phyloP scores from a whole-genome alignment of 2,329 filamentous ascomycete species.

The Fusarium nelsonii region DNA sequence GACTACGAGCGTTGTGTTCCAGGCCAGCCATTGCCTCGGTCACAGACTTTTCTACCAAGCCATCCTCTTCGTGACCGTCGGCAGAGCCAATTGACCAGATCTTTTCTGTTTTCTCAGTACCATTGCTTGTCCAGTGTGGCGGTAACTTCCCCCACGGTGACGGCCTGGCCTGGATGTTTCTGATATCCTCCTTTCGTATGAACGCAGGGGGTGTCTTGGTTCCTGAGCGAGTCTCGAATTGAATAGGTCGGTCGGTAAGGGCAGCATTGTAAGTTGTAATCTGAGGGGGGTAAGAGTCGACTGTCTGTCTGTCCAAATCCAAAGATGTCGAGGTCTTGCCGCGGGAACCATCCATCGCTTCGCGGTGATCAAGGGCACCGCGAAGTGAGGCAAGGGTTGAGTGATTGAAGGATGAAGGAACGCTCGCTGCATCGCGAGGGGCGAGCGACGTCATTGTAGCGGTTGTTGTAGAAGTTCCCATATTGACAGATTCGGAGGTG shows the following conservation, averaged over 20 bases:
- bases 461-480: constrained; percentile 52
- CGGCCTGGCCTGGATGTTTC: constrained; percentile 33
- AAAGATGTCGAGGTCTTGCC: constrained; percentile 52
- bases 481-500: constrained; percentile 49
- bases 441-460: constrained; percentile 49
- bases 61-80: constrained; percentile 63
- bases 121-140: constrained; percentile 57
- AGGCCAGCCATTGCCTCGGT: constrained; percentile 70
- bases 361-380: constrained; percentile 53
- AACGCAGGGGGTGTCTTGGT: constrained; percentile 19
- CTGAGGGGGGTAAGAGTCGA: constrained; percentile 45
- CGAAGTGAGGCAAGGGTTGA: constrained; percentile 52
- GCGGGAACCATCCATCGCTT: constrained; percentile 49
- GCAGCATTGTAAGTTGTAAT: constrained; percentile 45
- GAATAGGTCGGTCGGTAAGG: constrained; percentile 46
- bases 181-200: constrained; percentile 35
- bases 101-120: constrained; percentile 71
- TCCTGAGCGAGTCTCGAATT: constrained; percentile 40
- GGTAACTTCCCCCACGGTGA: constrained; percentile 54
- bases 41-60: constrained; percentile 74
- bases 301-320: constrained; percentile 50
- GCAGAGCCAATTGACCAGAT: constrained; percentile 73
- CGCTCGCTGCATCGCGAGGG: constrained; percentile 49
- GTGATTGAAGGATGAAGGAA: constrained; percentile 52
- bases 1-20: constrained; percentile 73